Base-by-base conservation (phyloP, 768 basidiomycete genomes). In the Antrodiella citrinella region DNA sequence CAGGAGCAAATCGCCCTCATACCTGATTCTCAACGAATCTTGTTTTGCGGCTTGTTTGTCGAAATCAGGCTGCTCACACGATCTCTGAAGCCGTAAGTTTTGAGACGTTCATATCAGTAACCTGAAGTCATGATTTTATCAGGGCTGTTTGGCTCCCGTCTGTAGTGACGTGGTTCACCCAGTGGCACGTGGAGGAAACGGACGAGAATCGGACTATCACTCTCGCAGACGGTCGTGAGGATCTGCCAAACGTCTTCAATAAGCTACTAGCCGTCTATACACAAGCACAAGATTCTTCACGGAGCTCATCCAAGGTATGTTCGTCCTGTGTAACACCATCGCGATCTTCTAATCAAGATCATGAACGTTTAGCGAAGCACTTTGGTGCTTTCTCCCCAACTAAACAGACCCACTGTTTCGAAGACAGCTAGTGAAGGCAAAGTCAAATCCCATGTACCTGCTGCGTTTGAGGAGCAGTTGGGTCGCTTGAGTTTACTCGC, bases 31-130 rank as follows among this genome's bases (percentile, higher is more conserved):
- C 81, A 83, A 43, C 68, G 84, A 25, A 66, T 80, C 45, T 66
- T 89, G 20, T 72, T 85, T 47, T 76, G 74, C 50, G 69, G 77
- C 18, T 63, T 91, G 4, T 77, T 89, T 46, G 70, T 77, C 1
- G 81, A 86, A 58, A 75, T 86, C 26, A 69, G 87, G 47, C 65
- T 85, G 4, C 57, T 83, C 4, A 81, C 79, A 1, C 72, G 77
- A 45, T 85, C 84, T 0, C 61, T 82, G 22, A 86, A 82, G 63
- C 62, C 72, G 84, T 86, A 63, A 40, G 80, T 57, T 13, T 12
- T 30, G 3, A 23, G 12, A 15, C 7, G 30, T 15, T 35, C 15
- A 15, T 35, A 7, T 38, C 7, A 30, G 13, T 20, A 11, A 43
- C 51, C 22, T 12, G 21, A 49, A 21, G 13, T 42, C 10, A 12